Percentiles rank a stretch among this genome's conserved stretches.
Conservation (phyloP, 306 rosid species). For the Ormosia semicastrata region DNA sequence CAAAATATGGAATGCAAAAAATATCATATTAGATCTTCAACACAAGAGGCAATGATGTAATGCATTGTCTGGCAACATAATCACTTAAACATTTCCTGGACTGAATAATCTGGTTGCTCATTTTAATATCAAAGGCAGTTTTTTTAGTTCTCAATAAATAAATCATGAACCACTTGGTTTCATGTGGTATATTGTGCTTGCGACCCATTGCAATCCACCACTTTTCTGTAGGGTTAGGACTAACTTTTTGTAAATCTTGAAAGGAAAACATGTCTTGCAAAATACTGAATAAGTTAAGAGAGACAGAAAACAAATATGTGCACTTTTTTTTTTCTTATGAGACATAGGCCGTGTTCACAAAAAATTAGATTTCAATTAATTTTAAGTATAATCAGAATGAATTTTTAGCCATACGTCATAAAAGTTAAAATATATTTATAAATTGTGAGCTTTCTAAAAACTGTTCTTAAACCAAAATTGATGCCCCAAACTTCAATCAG, state of each 20-base stretch:
- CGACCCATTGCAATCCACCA: constrained; percentile 20
- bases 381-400: background rate
- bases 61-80: background rate
- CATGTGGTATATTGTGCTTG: background rate
- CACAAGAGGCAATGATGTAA: background rate
- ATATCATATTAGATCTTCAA: constrained; percentile 4
- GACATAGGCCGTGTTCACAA: constrained; percentile 3
- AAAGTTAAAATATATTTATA: constrained; percentile 5
- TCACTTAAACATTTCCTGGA: constrained; percentile 15
- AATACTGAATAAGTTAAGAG: background rate
- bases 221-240: constrained; percentile 7
- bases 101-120: constrained; percentile 18
- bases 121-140: constrained; percentile 2
- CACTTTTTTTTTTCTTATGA: background rate
- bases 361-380: constrained; percentile 7
- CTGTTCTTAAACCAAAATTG: constrained; percentile 3
- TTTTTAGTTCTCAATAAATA: background rate
- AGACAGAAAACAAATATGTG: background rate
- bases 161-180: background rate
- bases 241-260: background rate
- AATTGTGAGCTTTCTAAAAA: constrained; percentile 9
- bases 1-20: background rate
- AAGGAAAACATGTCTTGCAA: background rate
- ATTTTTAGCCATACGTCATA: constrained; percentile 6
- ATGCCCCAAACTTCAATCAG: constrained; percentile 18